phyloP scores from a whole-genome alignment of 2,329 filamentous ascomycete species.

The Parascedosporium putredinis region DNA sequence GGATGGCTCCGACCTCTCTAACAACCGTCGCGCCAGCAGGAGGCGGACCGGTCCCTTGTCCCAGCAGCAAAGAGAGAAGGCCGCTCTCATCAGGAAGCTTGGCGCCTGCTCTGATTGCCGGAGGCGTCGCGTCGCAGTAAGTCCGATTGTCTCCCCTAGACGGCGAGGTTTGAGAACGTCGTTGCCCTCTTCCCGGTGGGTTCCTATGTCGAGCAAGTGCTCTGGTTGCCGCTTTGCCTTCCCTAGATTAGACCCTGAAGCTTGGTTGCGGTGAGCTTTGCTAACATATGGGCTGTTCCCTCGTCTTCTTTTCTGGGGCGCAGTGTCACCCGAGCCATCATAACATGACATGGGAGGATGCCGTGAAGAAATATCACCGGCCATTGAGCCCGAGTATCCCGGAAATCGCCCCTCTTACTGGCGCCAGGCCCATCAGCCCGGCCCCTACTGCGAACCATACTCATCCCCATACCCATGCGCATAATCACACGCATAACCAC shows the following conservation, averaged over 20 bases:
- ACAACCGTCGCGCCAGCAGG: slow-evolving; percentile 43
- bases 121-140: slow-evolving; percentile 47
- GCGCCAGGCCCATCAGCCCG: slow-evolving; percentile 36
- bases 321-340: slow-evolving; percentile 51
- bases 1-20: slow-evolving; percentile 43
- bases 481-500: background rate
- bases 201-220: slow-evolving; percentile 3
- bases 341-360: slow-evolving; percentile 51
- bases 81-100: slow-evolving; percentile 48
- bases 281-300: slow-evolving; percentile 1
- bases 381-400: slow-evolving; percentile 40
- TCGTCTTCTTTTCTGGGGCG: slow-evolving; percentile 2
- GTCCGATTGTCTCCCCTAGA: slow-evolving; percentile 17
- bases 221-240: background rate
- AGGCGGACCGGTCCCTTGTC: slow-evolving; percentile 50
- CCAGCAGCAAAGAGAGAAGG: slow-evolving; percentile 46
- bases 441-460: slow-evolving; percentile 23
- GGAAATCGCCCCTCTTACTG: slow-evolving; percentile 32
- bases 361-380: slow-evolving; percentile 41
- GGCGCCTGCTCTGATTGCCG: slow-evolving; percentile 48
- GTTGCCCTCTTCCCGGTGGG: background rate
- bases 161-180: background rate
- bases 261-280: too few relatives aligned
- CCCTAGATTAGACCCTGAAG: too few relatives aligned
- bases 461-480: too few relatives aligned